phyloP scores from a whole-genome alignment of 768 basidiomycete species.

The Xanthoconium stramineum region DNA sequence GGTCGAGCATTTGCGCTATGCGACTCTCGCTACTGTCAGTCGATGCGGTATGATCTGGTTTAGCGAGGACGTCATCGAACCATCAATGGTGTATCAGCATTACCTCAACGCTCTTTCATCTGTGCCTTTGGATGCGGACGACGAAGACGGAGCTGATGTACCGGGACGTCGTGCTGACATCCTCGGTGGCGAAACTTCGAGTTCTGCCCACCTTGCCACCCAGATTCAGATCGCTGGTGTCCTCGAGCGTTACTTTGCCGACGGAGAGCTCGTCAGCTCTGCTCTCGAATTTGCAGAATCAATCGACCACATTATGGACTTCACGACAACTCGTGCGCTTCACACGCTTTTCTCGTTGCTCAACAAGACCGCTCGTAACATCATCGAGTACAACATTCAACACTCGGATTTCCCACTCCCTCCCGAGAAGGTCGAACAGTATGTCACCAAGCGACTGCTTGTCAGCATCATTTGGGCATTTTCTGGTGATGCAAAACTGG shows the following conservation, averaged over 20 bases:
- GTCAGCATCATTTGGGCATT: slow-evolving; percentile 98
- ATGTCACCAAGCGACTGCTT: slow-evolving; percentile 84
- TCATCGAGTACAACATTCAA: slow-evolving; percentile 92
- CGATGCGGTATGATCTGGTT: slow-evolving; percentile 99
- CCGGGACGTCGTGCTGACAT: slow-evolving; percentile 59
- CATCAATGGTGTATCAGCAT: slow-evolving; percentile 87
- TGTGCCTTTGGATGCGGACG: slow-evolving; percentile 81
- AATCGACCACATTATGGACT: slow-evolving; percentile 99
- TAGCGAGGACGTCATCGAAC: slow-evolving; percentile 92
- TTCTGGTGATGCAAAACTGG: slow-evolving; percentile 92
- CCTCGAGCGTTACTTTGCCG: slow-evolving; percentile 78
- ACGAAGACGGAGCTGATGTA: slow-evolving; percentile 69
- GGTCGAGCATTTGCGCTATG: slow-evolving; percentile 95
- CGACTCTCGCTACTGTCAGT: slow-evolving; percentile 97
- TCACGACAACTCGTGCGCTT: slow-evolving; percentile 86
- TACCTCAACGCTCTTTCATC: slow-evolving; percentile 77
- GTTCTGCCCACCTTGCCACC: slow-evolving; percentile 62
- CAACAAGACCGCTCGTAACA: slow-evolving; percentile 92
- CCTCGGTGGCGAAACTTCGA: slow-evolving; percentile 41
- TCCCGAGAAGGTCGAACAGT: slow-evolving; percentile 82
- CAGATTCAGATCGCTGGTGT: slow-evolving; percentile 75
- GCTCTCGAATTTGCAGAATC: slow-evolving; percentile 77
- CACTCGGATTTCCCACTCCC: slow-evolving; percentile 93
- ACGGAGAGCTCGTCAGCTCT: slow-evolving; percentile 75
- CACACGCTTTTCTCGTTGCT: slow-evolving; percentile 95